Conservation (phyloP, 495 filamentous ascomycete genomes). For the Annulohypoxylon bovei region DNA sequence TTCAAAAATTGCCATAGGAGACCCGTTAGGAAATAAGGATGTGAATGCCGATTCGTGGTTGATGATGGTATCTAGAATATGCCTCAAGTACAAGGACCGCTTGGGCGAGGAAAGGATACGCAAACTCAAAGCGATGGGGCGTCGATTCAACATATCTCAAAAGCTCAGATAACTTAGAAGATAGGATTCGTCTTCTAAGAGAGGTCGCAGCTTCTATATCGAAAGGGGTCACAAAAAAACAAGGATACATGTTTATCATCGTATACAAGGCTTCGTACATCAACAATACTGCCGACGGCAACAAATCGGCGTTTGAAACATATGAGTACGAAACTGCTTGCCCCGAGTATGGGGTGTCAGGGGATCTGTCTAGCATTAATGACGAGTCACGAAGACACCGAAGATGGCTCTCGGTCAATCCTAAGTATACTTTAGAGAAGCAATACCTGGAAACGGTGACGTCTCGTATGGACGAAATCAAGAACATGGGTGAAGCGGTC, state of each 20-base stretch:
- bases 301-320: neutral
- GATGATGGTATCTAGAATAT: conserved; percentile 2
- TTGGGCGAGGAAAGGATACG: neutral
- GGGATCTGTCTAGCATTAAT: neutral
- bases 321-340: neutral
- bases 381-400: neutral
- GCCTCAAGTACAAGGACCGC: neutral
- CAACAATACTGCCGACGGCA: neutral
- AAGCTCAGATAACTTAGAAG: neutral
- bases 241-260: neutral
- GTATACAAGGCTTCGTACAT: neutral
- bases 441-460: neutral
- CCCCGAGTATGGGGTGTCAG: neutral
- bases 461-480: neutral
- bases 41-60: neutral
- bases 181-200: neutral
- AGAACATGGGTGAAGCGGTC: neutral
- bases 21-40: neutral
- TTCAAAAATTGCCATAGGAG: neutral
- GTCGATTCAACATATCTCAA: neutral
- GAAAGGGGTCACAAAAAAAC: neutral
- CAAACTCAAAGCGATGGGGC: neutral
- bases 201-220: neutral
- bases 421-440: too few relatives aligned
- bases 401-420: neutral